phyloP scores from a whole-genome alignment of 140 eudicot genomes.

The Erigeron philadelphicus region DNA sequence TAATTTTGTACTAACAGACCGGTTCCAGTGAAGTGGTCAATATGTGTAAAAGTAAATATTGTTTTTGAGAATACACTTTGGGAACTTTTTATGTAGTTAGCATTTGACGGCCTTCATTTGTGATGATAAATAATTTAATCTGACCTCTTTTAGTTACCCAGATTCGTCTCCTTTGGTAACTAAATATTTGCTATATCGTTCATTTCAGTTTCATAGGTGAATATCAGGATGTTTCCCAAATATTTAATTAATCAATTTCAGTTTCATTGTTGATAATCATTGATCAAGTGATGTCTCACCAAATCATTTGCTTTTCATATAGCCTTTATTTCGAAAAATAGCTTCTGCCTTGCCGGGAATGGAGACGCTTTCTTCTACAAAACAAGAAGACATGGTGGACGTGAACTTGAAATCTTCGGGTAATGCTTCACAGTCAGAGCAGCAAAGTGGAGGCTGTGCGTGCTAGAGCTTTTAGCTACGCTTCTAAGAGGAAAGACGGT shows the following conservation, averaged over 20 bases:
- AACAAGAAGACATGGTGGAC: conserved; percentile 92
- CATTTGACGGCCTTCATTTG: too few relatives aligned
- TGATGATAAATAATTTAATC: too few relatives aligned
- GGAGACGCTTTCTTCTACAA: conserved; percentile 77
- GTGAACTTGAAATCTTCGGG: conserved; percentile 71
- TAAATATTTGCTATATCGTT: background rate
- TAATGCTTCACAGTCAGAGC: conserved; percentile 52
- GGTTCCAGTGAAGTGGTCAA: too few relatives aligned
- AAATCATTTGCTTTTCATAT: conserved; percentile 8
- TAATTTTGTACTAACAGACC: too few relatives aligned
- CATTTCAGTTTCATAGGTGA: too few relatives aligned
- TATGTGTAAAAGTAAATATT: too few relatives aligned
- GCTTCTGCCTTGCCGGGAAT: conserved; percentile 92
- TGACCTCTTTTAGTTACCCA: too few relatives aligned
- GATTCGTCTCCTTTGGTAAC: background rate
- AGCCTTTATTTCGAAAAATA: conserved; percentile 83
- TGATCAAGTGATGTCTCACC: conserved; percentile 3
- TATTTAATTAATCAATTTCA: background rate
- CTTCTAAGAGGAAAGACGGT: conserved; percentile 4
- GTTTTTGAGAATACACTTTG: too few relatives aligned
- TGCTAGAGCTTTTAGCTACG: conserved; percentile 39
- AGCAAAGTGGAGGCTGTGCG: conserved; percentile 78
- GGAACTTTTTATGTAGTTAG: too few relatives aligned
- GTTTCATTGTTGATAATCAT: background rate
- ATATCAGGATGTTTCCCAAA: background rate